Evolutionary conservation across 2,329 filamentous ascomycete genomes (phyloP).

Genomic region (Calonectria honghensis): DNA sequence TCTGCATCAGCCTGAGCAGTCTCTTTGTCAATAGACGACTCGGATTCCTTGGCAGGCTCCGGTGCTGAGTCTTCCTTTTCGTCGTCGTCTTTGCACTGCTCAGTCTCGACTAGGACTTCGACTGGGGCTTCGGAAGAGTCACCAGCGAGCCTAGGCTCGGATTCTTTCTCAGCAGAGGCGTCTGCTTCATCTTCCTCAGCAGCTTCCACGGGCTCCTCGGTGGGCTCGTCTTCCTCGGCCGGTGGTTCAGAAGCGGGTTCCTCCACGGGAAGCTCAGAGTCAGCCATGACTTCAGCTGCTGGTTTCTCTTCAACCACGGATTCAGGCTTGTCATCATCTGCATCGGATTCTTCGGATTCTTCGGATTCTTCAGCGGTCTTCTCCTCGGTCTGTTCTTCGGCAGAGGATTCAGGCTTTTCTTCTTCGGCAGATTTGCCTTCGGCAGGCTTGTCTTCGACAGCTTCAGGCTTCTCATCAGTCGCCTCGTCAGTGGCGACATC

Average conservation of each 20-base stretch:
- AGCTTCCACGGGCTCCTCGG: not conserved
- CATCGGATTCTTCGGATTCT: not conserved
- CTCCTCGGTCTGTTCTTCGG: slow-evolving; percentile 23
- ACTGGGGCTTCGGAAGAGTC: slow-evolving; percentile 2
- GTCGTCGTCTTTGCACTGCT: slow-evolving; percentile 1
- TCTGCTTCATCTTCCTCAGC: slow-evolving; percentile 20
- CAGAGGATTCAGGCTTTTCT: slow-evolving; percentile 25
- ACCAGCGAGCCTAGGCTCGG: not conserved
- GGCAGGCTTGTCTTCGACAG: slow-evolving; percentile 11
- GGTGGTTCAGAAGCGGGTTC: not conserved
- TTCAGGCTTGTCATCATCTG: slow-evolving; percentile 23
- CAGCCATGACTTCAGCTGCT: not conserved
- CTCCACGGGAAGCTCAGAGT: not conserved
- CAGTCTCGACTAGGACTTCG: slow-evolving; percentile 25
- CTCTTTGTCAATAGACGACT: slow-evolving; percentile 31
- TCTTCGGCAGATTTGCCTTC: slow-evolving; percentile 1
- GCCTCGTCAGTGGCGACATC: not conserved
- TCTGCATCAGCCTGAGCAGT: slow-evolving; percentile 38
- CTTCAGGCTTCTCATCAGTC: not conserved
- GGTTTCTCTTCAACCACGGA: not conserved
- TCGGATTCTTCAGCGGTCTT: slow-evolving; percentile 7
- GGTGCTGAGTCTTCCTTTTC: not conserved
- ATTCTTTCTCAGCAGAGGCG: not conserved
- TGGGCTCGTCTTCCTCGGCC: slow-evolving; percentile 2
- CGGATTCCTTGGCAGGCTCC: slow-evolving; percentile 25